These are phyloP conservation scores for Lactarius psammicola DNA, from an alignment of 768 basidiomycete genomes.

Conservation along the genomic window DNA sequence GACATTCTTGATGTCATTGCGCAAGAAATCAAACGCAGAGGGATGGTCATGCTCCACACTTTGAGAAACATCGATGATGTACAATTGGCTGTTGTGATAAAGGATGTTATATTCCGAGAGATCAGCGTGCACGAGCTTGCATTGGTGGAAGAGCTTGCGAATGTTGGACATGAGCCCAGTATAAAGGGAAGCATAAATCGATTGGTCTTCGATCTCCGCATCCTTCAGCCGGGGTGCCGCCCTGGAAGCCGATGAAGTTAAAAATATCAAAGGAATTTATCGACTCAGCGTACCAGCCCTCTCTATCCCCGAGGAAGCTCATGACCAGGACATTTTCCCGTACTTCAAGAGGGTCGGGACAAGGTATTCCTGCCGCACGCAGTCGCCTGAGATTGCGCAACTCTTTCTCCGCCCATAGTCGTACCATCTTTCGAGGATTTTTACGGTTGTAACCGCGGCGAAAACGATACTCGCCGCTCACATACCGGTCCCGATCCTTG, in stretches of 20 bases:
- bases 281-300: slow-evolving; percentile 65
- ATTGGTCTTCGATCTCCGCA: slow-evolving; percentile 52
- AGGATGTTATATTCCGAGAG: slow-evolving; percentile 98
- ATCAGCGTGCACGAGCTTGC: slow-evolving; percentile 96
- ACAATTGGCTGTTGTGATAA: slow-evolving; percentile 77
- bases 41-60: slow-evolving; percentile 99
- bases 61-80: slow-evolving; percentile 97
- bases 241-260: slow-evolving; percentile 43
- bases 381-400: slow-evolving; percentile 92
- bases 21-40: slow-evolving; percentile 91
- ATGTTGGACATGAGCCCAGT: slow-evolving; percentile 74
- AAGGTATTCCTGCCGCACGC: slow-evolving; percentile 75
- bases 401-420: slow-evolving; percentile 99
- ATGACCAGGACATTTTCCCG: slow-evolving; percentile 97
- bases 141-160: slow-evolving; percentile 82
- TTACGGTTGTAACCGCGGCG: slow-evolving; percentile 78
- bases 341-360: slow-evolving; percentile 89
- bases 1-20: slow-evolving; percentile 86
- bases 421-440: slow-evolving; percentile 98
- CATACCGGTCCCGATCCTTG: slow-evolving; percentile 96
- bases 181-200: slow-evolving; percentile 63
- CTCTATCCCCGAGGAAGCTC: slow-evolving; percentile 80
- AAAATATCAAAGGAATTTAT: slow-evolving; percentile 13
- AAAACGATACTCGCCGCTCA: slow-evolving; percentile 95
- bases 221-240: slow-evolving; percentile 94